Base-by-base conservation (phyloP, 192 early-diverging fungal species). In the Podila clonocystis region DNA sequence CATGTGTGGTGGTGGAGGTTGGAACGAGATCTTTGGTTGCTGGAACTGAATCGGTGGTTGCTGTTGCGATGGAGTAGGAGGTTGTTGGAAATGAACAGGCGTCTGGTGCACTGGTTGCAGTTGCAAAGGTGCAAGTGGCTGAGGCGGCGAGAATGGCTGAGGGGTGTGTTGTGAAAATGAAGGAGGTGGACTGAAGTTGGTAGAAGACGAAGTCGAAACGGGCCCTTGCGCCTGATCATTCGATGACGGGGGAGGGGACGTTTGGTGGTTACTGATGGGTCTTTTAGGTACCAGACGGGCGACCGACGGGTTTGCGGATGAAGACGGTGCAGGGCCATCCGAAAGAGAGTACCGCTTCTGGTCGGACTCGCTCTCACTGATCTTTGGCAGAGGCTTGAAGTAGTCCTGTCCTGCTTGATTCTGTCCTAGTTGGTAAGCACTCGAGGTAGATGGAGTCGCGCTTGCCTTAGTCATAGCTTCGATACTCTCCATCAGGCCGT, bases 401-500 rank as follows among this genome's bases (percentile, higher is more conserved):
- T 38, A 15, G 38, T 80, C 67, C 4, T 31, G 48, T 9, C 30
- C 22, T 11, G 49, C 36, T 41, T 65, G 63, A 26, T 26, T 50
- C 45, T 31, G 65, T 30, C 59, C 12, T 68, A 66, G 4, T 26
- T 30, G 33, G 0, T 65, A 26, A 64, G 61, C 9, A 15, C 26
- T 30, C 17, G 13, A 33, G n/a, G 22, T 52, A 29, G 70, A 48
- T 1, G 61, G 38, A 13, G 20, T 58, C 11, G 68, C 49, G 3
- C 63, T 58, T 7, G 77, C 58, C 31, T 45, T 72, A 3, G 66
- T 48, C 77, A 80, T 73, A 1, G 77, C 77, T 34, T 80, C 77
- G n/a, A 80, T 65, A 24, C 77, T 80, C n/a, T 80, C 77, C 70
- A 80, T 50, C 11, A 80, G 29, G 9, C 77, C 77, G 65, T 80